Evolutionary conservation across 495 filamentous ascomycete genomes (phyloP).

Genomic region (Chlorociboria aeruginascens): DNA sequence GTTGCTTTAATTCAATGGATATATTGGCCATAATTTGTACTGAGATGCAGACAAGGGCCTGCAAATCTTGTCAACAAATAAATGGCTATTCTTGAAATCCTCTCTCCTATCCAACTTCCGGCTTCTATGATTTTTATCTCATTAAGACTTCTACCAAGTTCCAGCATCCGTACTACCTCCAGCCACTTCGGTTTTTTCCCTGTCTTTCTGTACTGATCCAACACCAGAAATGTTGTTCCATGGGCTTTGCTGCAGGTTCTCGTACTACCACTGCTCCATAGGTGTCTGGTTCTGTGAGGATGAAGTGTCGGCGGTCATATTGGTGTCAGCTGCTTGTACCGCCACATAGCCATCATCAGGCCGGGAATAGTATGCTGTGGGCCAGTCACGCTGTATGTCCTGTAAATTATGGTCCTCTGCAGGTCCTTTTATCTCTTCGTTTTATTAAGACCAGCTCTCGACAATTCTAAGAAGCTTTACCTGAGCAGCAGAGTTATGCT

Average conservation of each 20-base stretch:
- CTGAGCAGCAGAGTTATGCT: background rate
- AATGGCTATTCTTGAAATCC: too few species aligned
- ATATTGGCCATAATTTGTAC: background rate
- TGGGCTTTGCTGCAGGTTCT: background rate
- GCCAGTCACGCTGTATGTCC: background rate
- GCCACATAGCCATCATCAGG: background rate
- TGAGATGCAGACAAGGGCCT: background rate
- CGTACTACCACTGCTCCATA: slow-evolving; percentile 5
- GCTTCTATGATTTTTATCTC: background rate
- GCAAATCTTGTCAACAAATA: background rate
- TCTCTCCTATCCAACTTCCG: too few species aligned
- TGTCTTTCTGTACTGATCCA: background rate
- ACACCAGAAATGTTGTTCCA: background rate
- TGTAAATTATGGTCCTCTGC: background rate
- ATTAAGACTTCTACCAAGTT: background rate
- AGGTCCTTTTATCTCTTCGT: background rate
- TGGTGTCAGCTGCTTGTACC: background rate
- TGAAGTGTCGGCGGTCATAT: background rate
- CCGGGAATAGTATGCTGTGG: background rate
- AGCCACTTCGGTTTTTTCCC: background rate
- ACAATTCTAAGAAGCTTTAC: background rate
- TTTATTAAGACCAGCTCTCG: background rate
- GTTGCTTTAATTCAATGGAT: background rate
- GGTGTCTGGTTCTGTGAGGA: background rate
- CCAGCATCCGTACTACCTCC: background rate